Percentiles rank a stretch among this genome's conserved stretches.
These are phyloP conservation scores for Talaromyces sp. DNA, from an alignment of 2,329 filamentous ascomycete genomes.

Conservation along the genomic window DNA sequence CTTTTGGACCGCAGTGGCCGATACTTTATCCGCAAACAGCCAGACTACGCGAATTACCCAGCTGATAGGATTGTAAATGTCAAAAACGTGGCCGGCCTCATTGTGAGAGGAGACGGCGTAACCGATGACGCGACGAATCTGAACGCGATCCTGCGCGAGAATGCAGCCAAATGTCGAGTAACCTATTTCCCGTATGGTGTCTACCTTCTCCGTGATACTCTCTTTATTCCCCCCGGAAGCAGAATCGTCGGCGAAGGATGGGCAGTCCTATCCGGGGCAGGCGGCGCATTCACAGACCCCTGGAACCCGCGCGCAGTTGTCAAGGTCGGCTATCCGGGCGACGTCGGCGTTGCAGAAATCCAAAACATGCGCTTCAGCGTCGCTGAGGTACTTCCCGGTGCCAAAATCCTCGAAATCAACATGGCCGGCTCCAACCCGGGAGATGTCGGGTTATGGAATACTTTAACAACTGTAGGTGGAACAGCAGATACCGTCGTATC, in stretches of 20 bases:
- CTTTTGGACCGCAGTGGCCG: conserved; percentile 22
- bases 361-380: conserved; percentile 55
- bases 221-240: conserved; percentile 49
- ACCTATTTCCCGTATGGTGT: conserved; percentile 58
- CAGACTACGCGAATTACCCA: conserved; percentile 46
- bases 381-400: conserved; percentile 45
- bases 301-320: conserved; percentile 50
- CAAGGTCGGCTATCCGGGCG: conserved; percentile 51
- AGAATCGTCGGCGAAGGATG: conserved; percentile 57
- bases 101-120: conserved; percentile 45
- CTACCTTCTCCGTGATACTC: conserved; percentile 50
- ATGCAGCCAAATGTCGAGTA: conserved; percentile 47
- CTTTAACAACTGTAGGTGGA: conserved; percentile 49
- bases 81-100: conserved; percentile 42
- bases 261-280: conserved; percentile 51
- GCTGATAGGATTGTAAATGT: conserved; percentile 48
- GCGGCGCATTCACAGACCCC: conserved; percentile 46
- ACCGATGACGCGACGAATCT: conserved; percentile 41
- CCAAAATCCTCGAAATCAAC: conserved; percentile 52
- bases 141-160: conserved; percentile 33
- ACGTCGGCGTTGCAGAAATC: conserved; percentile 51
- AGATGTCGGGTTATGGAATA: conserved; percentile 54
- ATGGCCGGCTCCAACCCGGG: conserved; percentile 48
- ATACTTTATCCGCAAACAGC: conserved; percentile 44
- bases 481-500: conserved; percentile 42